phyloP scores from a whole-genome alignment of 805 yeast genomes.

The Barnettozyma sucrosica region DNA sequence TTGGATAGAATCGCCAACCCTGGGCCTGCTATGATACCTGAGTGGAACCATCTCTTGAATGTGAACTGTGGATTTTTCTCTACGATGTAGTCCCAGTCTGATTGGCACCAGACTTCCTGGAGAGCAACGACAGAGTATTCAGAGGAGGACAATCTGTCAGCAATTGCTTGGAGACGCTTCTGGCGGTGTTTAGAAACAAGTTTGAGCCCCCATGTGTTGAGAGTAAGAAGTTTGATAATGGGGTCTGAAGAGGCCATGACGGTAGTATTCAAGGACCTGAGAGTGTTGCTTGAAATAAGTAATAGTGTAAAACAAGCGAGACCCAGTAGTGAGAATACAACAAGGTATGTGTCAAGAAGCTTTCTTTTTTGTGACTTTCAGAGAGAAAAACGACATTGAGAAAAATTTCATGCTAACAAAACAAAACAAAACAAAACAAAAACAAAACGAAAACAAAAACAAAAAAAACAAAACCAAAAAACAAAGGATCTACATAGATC shows the following conservation, averaged over 20 bases:
- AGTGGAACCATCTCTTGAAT: slow-evolving; percentile 60
- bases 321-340: neutral
- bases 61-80: slow-evolving; percentile 56
- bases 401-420: no score
- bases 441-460: neutral
- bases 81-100: slow-evolving; percentile 72
- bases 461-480: neutral
- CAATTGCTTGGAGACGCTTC: slow-evolving; percentile 67
- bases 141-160: slow-evolving; percentile 38
- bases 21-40: slow-evolving; percentile 90
- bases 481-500: neutral
- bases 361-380: neutral
- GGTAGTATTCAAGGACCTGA: neutral
- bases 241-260: neutral
- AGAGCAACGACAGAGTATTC: slow-evolving; percentile 80
- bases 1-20: slow-evolving; percentile 83
- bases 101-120: slow-evolving; percentile 91
- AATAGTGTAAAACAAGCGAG: no score
- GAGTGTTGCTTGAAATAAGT: no score
- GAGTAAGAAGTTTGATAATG: slow-evolving; percentile 49
- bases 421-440: neutral
- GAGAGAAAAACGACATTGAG: neutral
- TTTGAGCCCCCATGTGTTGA: slow-evolving; percentile 88
- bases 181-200: slow-evolving; percentile 67
- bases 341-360: neutral